Base-by-base conservation (phyloP, 2,329 filamentous ascomycete species). In the Ascochyta clinopodiicola region DNA sequence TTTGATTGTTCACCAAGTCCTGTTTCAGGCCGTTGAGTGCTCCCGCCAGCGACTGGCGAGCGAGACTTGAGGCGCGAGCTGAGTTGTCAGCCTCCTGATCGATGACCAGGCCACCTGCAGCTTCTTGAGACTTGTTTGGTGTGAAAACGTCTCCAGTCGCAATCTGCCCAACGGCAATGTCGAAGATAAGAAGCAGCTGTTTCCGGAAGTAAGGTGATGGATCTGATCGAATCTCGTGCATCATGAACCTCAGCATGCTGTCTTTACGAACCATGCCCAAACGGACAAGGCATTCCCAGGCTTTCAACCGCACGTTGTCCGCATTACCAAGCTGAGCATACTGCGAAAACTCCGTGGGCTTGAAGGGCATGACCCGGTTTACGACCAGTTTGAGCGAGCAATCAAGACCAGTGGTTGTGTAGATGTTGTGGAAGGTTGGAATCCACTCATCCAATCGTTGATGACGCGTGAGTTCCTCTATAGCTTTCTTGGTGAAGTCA, bases 361-460 rank as follows among this genome's bases (percentile, higher is more conserved):
- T 83, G 50, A 81, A 72, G 9, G 82, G 80, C 38, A 82, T 78
- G 32, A 85, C 78, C 10, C 80, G 80, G 6, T 80, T 81, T 58
- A 81, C 77, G 60, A 83, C 82, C 17, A 88, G 75, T 60, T 79
- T 79, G 57, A 81, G 76, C 56, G 85, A 79, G 70, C 85, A 87
- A n/a, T 83, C 78, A 17, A 88, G 76, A 19, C 85, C 85, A 12
- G 86, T 85, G 12, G 80, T 79, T 1, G 86, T 84, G 69, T 87
- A 86, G 22, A 87, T 74, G 61, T 88, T 88, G 51, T 87, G 85
- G 66, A 82, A 87, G 0, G 86, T 88, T 35, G 84, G 82, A 2
- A 86, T 85, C 85, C 85, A 88, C 69, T 88, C 86, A 62, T 88
- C 86, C 69, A 88, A 84, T 32, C 86, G 80, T 50, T 86, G 79